These are phyloP conservation scores for Suhomyces choctaworum DNA, from an alignment of 1,139 yeast species.

Conservation along the genomic window DNA sequence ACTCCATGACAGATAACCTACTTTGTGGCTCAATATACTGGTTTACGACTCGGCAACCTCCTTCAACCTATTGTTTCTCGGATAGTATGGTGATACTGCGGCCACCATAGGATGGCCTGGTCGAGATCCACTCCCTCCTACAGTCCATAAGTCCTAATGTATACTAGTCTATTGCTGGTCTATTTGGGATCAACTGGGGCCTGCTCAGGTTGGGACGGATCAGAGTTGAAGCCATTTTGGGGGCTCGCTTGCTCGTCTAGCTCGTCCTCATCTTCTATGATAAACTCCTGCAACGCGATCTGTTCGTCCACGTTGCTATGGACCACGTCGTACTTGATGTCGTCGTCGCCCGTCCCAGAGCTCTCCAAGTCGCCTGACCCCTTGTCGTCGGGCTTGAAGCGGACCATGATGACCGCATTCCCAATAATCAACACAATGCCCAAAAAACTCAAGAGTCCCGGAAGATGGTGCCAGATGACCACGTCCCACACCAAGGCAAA, in stretches of 20 bases:
- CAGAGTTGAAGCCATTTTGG: no score
- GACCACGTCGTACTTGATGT: conserved; percentile 10
- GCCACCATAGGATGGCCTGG: no score
- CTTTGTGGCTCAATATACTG: no score
- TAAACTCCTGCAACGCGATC: conserved; percentile 20
- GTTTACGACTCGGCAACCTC: no score
- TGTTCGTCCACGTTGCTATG: conserved; percentile 14
- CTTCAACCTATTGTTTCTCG: no score
- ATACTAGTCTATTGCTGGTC: not conserved
- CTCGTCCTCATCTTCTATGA: conserved; percentile 20
- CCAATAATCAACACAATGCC: conserved; percentile 71
- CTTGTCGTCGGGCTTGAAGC: conserved; percentile 42
- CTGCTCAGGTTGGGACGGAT: no score
- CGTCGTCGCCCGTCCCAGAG: conserved; percentile 2
- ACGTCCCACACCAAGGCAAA: conserved; percentile 82
- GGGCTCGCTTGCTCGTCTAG: conserved; percentile 12
- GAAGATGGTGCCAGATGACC: conserved; percentile 69
- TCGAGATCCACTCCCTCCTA: no score
- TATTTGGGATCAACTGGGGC: no score
- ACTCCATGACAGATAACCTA: no score
- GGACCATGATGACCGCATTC: conserved; percentile 62
- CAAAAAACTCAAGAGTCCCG: conserved; percentile 63
- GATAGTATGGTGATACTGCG: not conserved
- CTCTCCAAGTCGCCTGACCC: conserved; percentile 4
- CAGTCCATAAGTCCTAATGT: no score